phyloP scores from a whole-genome alignment of 805 yeast species.

The Suhomyces xylopsoci region DNA sequence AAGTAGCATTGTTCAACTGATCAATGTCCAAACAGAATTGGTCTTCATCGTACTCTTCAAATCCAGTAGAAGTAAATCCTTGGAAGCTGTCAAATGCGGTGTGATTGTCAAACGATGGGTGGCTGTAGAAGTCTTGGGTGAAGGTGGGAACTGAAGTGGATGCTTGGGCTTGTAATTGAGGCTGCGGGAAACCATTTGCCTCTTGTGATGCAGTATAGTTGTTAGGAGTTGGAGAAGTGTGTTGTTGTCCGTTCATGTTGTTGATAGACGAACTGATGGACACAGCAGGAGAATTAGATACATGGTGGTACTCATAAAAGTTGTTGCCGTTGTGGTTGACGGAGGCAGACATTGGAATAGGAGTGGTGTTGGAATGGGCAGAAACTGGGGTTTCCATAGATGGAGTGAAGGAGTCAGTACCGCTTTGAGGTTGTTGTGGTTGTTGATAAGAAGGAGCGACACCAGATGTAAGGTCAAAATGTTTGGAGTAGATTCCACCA shows the following conservation, averaged over 20 bases:
- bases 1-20: conserved; percentile 28
- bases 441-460: background rate
- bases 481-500: conserved; percentile 10
- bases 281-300: conserved; percentile 2
- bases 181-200: background rate
- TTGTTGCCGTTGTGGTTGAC: conserved; percentile 6
- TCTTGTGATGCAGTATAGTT: background rate
- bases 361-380: conserved; percentile 4
- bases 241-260: background rate
- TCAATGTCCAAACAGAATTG: conserved; percentile 43
- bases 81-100: background rate
- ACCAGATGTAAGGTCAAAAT: conserved; percentile 1
- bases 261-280: conserved; percentile 5
- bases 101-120: background rate
- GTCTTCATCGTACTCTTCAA: conserved; percentile 38
- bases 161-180: background rate
- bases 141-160: background rate
- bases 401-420: conserved; percentile 1
- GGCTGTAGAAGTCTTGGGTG: background rate
- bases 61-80: background rate
- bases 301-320: background rate
- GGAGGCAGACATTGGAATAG: conserved; percentile 13
- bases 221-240: background rate
- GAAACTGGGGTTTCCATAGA: background rate
- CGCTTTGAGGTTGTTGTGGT: background rate